Evolutionary conservation across 2,329 filamentous ascomycete genomes (phyloP), one percentile per base, ranked within the genome.

Genomic region (Sordariomycetes sp.): DNA sequence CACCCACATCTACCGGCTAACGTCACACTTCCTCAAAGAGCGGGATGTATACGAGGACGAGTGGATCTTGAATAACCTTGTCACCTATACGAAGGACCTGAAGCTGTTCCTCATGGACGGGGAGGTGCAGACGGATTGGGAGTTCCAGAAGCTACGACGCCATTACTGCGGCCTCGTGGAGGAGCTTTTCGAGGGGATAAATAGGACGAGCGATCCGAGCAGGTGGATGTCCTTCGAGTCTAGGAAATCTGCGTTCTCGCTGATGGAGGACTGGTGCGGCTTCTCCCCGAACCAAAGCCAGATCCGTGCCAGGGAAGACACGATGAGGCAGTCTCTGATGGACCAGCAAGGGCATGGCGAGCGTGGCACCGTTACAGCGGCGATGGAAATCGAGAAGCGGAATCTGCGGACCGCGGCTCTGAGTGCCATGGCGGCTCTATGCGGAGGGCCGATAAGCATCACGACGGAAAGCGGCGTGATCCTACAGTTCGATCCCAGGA

Each of bases 231-330:
- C 94, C 0, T 99, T 99, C 65, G 94, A 99, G 68, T 89, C 91
- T 13, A 80, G 95, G 48, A 96, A 96, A 67, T 96, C 94, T 5
- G 88, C 92, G 0, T 99, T 99, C 66, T 86, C 91, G 0, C 74
- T 99, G 53, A 97, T 99, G 91, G 94, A 99, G 70, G 92, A 97
- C 62, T 99, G 95, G 95, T 99, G 94, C 67, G 94, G 94, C 2
- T 96, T 95, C 68, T 96, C 91, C 8, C 90, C 91, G 0, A 96
- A 96, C 62, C 90, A 95, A 67, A 77, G 74, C 15, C 88, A 95
- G 62, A 88, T 96, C 48, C 82, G 85, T 5, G 84, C 86, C 59
- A 80, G 90, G 60, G 91, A 96, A 69, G 87, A 95, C 60, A 87
- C 82, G 39, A 95, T 96, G 86, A 81, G 89, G 51, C 87, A 91